Evolutionary conservation across 345 rosid genomes (phyloP).

Genomic region (Citrus inodora): DNA sequence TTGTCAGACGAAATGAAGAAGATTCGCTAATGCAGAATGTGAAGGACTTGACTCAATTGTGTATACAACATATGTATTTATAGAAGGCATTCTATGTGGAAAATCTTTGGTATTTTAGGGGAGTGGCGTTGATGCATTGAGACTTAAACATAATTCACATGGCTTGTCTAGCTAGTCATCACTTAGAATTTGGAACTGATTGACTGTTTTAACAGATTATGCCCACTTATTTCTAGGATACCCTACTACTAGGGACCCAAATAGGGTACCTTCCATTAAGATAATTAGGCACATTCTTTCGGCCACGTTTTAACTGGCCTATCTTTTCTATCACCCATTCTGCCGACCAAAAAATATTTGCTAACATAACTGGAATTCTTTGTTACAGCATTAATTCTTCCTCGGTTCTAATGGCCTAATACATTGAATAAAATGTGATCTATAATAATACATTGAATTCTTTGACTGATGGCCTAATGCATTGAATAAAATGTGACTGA

Average conservation of each 20-base stretch:
- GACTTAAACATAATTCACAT: constrained; percentile 26
- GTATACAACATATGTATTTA: constrained; percentile 3
- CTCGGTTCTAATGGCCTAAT: too few species aligned
- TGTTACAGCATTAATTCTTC: too few species aligned
- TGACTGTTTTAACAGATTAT: not conserved
- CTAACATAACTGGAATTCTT: too few species aligned
- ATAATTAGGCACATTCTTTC: not conserved
- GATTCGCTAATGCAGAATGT: not conserved
- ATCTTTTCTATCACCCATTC: too few species aligned
- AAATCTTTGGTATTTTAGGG: not conserved
- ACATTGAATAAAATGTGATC: too few species aligned
- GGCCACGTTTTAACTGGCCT: too few species aligned
- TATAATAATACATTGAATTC: too few species aligned
- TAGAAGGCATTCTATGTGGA: not conserved
- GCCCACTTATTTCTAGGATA: not conserved
- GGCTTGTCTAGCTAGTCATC: constrained; percentile 25
- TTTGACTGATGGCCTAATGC: too few species aligned
- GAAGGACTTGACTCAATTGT: not conserved
- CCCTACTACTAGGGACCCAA: not conserved
- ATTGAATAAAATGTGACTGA: too few species aligned
- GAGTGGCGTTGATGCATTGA: constrained; percentile 11
- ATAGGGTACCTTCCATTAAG: not conserved
- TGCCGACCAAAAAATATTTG: too few species aligned
- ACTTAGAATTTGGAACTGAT: constrained; percentile 1
- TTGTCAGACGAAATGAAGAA: not conserved